Evolutionary conservation across 2,329 filamentous ascomycete genomes (phyloP), one percentile per base, ranked within the genome.

Genomic region (Clathrospora elynae): DNA sequence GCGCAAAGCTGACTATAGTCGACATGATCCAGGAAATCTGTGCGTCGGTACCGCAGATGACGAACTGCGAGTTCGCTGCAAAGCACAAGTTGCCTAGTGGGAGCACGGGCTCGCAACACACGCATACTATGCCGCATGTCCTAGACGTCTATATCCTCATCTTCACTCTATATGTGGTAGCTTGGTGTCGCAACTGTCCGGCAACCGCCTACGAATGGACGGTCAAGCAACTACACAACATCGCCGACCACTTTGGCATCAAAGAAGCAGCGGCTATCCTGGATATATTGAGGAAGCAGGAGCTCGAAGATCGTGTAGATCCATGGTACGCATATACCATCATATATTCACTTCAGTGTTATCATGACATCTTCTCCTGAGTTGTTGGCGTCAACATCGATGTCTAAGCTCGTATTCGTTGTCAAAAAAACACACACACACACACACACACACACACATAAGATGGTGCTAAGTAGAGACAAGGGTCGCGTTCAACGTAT

Each of bases 41-140:
- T 31, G 64, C 64, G 11, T 53, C 58, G 7, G 58, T 61, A 3
- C 62, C 66, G 5, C 68, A 69, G 32, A 68, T 63, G 50, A 61
- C 50, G 6, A 44, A 64, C 28, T 64, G 61, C 38, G 20, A 41
- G 3, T 46, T 40, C 10, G 55, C 54, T 4, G 57, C 60, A 11
- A 25, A 20, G 18, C 45, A 55, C 9, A 61, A 55, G 31, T 20
- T 59, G 6, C 55, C 49, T 5, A 28, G 10, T 13, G 38, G 28
- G 22, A 28, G 11, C 8, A 19, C 30, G 6, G 19, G 23, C 2
- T 25, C 32, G 14, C 34, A 41, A 5, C 48, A 59, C 25, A 16
- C 34, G 11, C 55, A 59, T 18, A 55, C 46, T 7, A 33, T 46
- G 20, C 40, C 48, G 8, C 53, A 59, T 11, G 44, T 39, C 2